These are phyloP conservation scores for Ascochyta clinopodiicola DNA, from an alignment of 2,329 filamentous ascomycete genomes.

Conservation along the genomic window DNA sequence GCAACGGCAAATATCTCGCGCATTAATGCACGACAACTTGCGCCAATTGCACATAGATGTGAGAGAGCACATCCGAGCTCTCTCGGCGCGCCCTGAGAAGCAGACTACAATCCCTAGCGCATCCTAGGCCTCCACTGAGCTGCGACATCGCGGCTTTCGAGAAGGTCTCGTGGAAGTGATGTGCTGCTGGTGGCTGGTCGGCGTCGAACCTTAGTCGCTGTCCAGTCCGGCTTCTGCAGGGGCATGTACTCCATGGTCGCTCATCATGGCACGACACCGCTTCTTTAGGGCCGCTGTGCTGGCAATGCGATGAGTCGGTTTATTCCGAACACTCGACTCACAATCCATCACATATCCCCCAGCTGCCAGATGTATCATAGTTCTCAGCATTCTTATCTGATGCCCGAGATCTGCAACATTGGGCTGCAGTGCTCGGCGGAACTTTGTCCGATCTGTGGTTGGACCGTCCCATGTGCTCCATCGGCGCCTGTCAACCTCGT, in stretches of 20 bases:
- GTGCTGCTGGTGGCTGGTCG: slow-evolving; percentile 30
- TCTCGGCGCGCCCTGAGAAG: slow-evolving; percentile 15
- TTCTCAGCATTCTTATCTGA: slow-evolving; percentile 8
- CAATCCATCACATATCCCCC: slow-evolving; percentile 4
- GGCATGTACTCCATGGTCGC: background rate
- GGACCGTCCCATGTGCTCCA: slow-evolving; percentile 6
- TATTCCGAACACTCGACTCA: background rate
- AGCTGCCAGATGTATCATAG: background rate
- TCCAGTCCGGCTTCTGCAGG: slow-evolving; percentile 3
- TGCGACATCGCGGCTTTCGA: slow-evolving; percentile 34
- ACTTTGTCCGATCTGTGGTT: background rate
- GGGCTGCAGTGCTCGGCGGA: slow-evolving; percentile 18
- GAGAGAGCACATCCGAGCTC: slow-evolving; percentile 29
- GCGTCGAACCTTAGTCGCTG: slow-evolving; percentile 6
- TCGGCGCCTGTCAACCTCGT: slow-evolving; percentile 23
- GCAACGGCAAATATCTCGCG: slow-evolving; percentile 4
- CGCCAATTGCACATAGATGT: slow-evolving; percentile 30
- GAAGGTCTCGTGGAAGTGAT: slow-evolving; percentile 44
- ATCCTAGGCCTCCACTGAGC: slow-evolving; percentile 23
- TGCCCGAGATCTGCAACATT: slow-evolving; percentile 37
- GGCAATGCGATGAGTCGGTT: slow-evolving; percentile 1
- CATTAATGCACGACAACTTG: too few species aligned
- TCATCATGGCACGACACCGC: slow-evolving; percentile 18
- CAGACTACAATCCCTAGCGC: slow-evolving; percentile 19
- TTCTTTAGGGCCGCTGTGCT: slow-evolving; percentile 6